A percentile compares a stretch with the other conserved stretches of the same genome.
Conservation (phyloP, 768 basidiomycete genomes). For the Phylloporus sp. region DNA sequence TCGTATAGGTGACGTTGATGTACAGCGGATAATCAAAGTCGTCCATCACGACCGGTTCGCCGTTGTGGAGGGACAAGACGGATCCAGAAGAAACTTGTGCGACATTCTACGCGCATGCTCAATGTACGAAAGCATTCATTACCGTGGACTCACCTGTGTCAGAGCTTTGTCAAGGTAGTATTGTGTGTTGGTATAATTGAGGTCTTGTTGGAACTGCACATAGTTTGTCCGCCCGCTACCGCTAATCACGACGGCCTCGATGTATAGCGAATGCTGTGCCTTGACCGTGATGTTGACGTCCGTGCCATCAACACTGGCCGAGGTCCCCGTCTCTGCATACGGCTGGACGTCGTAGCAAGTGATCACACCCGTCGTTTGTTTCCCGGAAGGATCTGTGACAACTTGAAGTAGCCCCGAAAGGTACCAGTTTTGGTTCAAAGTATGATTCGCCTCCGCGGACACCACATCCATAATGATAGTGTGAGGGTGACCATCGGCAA, state of each 20-base stretch:
- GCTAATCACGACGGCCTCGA: constrained; percentile 57
- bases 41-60: constrained; percentile 41
- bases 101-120: constrained; percentile 37
- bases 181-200: constrained; percentile 62
- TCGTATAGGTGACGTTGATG: constrained; percentile 37
- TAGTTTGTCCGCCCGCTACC: constrained; percentile 56
- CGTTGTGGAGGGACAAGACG: constrained; percentile 48
- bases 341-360: constrained; percentile 52
- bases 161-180: constrained; percentile 47
- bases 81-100: constrained; percentile 48
- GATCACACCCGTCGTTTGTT: constrained; percentile 67
- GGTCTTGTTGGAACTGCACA: constrained; percentile 59
- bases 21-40: constrained; percentile 51
- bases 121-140: background rate
- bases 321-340: constrained; percentile 50
- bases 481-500: constrained; percentile 67
- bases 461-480: constrained; percentile 69
- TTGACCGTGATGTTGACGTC: constrained; percentile 60
- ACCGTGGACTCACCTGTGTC: constrained; percentile 32
- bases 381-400: constrained; percentile 56
- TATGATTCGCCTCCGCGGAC: constrained; percentile 62
- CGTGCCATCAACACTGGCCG: constrained; percentile 39
- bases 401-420: constrained; percentile 70
- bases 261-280: constrained; percentile 53
- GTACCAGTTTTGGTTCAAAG: constrained; percentile 75